A percentile compares a stretch with the other conserved stretches of the same genome.
phyloP scores from a whole-genome alignment of 306 rosid genomes.

The Vigna unguiculata region DNA sequence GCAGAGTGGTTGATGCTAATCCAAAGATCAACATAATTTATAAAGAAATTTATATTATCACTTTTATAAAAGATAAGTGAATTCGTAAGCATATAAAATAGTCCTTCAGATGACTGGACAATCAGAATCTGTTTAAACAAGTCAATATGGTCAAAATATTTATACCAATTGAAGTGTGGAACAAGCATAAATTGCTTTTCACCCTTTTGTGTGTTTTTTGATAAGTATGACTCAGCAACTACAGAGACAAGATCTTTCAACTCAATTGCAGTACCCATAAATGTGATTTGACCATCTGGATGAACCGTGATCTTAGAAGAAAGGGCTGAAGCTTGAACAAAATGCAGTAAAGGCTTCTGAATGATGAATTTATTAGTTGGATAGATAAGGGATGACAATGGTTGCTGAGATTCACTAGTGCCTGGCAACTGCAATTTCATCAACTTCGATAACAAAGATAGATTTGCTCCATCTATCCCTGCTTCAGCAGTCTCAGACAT shows the following conservation, averaged over 20 bases:
- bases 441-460: constrained; percentile 57
- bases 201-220: constrained; percentile 52
- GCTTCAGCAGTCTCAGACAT: constrained; percentile 60
- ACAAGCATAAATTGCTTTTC: constrained; percentile 65
- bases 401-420: constrained; percentile 44
- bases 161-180: constrained; percentile 77
- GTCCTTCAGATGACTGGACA: constrained; percentile 15
- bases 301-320: constrained; percentile 65
- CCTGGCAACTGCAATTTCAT: constrained; percentile 59
- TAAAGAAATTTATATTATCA: neutral
- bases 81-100: constrained; percentile 17
- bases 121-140: constrained; percentile 15
- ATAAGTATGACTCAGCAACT: constrained; percentile 69
- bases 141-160: constrained; percentile 5
- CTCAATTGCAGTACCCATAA: constrained; percentile 65
- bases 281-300: constrained; percentile 73
- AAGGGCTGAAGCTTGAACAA: constrained; percentile 63
- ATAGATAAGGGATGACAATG: constrained; percentile 61
- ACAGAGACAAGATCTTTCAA: constrained; percentile 76
- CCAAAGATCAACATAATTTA: constrained; percentile 12
- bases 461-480: constrained; percentile 51
- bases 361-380: constrained; percentile 53
- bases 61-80: constrained; percentile 2
- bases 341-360: constrained; percentile 63
- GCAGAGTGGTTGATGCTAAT: constrained; percentile 13